Base-by-base conservation (phyloP, 2,329 filamentous ascomycete species). In the Phialophora macrospora region DNA sequence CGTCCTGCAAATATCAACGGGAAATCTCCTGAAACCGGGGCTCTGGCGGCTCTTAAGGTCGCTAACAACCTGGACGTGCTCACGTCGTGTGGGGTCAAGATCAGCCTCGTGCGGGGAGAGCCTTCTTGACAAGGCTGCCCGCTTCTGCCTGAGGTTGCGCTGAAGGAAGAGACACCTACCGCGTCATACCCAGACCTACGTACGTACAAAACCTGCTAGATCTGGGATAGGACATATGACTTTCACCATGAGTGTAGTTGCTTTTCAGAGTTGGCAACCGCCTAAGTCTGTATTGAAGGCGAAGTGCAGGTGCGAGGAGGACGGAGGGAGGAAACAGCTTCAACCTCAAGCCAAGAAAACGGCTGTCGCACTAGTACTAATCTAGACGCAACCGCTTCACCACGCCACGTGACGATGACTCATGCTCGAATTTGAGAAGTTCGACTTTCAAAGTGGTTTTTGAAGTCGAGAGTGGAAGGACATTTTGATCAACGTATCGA, bases 21-120 rank as follows among this genome's bases (percentile, higher is more conserved):
- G n/a, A n/a, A n/a, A n/a, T n/a, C n/a, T n/a, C n/a, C n/a, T n/a
- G n/a, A n/a, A n/a, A n/a, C n/a, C n/a, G n/a, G n/a, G n/a, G n/a
- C n/a, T n/a, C n/a, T n/a, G n/a, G n/a, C n/a, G 24, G 24, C 24
- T 24, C 24, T 24, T 24, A 3, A 24, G 3, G 24, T 24, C 24
- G 24, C 24, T 3, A 3, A 3, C 3, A 24, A 24, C 24, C 24
- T 3, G 24, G 24, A 24, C 30, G 28, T 30, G 38, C 38, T 41
- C 38, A 6, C 17, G 38, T 20, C 6, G 9, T 26, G 58, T 34
- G n/a, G 34, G 46, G 48, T 24, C 26, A n/a, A 41, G 14, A 7
- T 41, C 34, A 62, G 60, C 60, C 60, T 62, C 38, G 60, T 55
- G 60, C 34, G 60, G 60, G 49, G 60, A 44, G 26, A 32, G 6